A percentile compares a stretch with the other conserved stretches of the same genome.
Evolutionary conservation across 306 rosid genomes (phyloP).

Genomic region (Lablab purpureus): DNA sequence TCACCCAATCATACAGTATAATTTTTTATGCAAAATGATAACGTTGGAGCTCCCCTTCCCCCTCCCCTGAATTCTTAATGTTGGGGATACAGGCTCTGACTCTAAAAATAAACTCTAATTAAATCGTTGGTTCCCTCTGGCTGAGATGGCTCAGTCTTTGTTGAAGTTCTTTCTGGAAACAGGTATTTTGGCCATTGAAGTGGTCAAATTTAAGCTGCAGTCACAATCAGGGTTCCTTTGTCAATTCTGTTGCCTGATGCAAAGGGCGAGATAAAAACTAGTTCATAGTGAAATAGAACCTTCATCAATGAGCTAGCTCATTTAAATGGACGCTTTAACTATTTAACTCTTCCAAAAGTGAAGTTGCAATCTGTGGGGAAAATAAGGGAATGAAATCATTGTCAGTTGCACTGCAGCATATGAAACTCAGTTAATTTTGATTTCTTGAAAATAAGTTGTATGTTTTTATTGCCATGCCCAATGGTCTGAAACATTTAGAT

Average conservation of each 20-base stretch:
- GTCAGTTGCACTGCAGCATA: neutral
- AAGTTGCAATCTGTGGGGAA: neutral
- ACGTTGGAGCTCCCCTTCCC: neutral
- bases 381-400: neutral
- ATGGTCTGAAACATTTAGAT: neutral
- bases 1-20: neutral
- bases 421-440: neutral
- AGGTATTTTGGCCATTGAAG: conserved; percentile 1
- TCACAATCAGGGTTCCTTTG: neutral
- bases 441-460: neutral
- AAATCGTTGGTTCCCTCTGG: neutral
- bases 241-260: neutral
- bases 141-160: neutral
- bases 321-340: neutral
- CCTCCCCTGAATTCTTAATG: neutral
- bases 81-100: neutral
- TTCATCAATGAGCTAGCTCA: neutral
- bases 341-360: neutral
- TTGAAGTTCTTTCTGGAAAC: conserved; percentile 11
- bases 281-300: neutral
- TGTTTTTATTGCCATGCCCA: neutral
- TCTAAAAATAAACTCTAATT: neutral
- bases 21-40: neutral
- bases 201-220: neutral
- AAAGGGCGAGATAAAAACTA: neutral